Conservation (phyloP, 2,329 filamentous ascomycete species). For the Raffaelea ambrosiae region DNA sequence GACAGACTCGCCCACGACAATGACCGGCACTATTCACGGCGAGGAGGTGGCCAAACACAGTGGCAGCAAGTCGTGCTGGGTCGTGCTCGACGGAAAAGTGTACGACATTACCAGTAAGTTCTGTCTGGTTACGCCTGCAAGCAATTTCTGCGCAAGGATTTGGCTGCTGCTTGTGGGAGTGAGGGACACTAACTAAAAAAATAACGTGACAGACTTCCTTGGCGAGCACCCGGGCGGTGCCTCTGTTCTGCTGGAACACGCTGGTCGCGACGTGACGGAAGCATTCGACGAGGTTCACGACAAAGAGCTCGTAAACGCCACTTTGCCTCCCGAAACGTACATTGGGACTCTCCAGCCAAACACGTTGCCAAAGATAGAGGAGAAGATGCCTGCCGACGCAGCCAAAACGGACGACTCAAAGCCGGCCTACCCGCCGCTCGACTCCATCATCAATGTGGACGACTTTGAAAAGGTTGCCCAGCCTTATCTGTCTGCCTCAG, state of each 20-base stretch:
- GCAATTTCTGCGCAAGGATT: too few species aligned
- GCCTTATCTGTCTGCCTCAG: neutral
- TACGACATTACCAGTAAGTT: neutral
- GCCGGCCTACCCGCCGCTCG: neutral
- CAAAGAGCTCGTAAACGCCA: neutral
- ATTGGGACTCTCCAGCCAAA: neutral
- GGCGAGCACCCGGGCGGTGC: neutral
- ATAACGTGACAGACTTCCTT: neutral
- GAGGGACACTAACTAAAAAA: too few species aligned
- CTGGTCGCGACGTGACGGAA: neutral
- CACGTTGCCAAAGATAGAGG: neutral
- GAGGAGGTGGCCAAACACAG: neutral
- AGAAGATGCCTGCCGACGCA: too few species aligned
- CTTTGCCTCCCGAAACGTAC: neutral
- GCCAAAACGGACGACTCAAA: neutral
- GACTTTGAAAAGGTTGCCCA: neutral
- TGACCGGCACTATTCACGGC: neutral
- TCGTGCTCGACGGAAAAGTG: neutral
- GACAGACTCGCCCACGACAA: neutral
- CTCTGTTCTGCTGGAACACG: neutral
- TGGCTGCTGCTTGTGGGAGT: too few species aligned
- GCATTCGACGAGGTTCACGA: neutral
- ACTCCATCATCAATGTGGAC: neutral
- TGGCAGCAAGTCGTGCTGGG: neutral
- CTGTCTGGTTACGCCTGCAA: too few species aligned